Evolutionary conservation across 169 alveolate species (phyloP).

Genomic region (Sarcocystis neurona): DNA sequence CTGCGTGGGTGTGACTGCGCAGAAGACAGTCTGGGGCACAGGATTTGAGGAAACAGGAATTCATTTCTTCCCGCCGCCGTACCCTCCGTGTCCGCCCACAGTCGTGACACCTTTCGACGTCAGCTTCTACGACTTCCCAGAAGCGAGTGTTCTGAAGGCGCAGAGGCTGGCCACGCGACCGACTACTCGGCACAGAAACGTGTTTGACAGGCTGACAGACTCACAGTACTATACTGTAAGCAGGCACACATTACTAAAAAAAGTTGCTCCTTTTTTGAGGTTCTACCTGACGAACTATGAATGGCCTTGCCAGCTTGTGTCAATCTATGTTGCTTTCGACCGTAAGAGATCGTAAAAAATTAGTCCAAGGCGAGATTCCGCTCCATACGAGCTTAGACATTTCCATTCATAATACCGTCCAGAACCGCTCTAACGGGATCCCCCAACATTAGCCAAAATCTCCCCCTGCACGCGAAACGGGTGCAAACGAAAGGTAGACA

Average conservation of each 20-base stretch:
- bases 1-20: too few relatives aligned
- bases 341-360: background rate
- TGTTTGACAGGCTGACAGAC: slow-evolving; percentile 83
- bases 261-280: background rate
- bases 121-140: slow-evolving; percentile 37
- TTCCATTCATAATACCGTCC: too few relatives aligned
- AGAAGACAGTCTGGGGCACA: too few relatives aligned
- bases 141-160: slow-evolving; percentile 1
- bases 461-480: too few relatives aligned
- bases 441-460: too few relatives aligned
- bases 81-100: slow-evolving; percentile 57
- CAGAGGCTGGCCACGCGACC: background rate
- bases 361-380: background rate
- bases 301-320: background rate
- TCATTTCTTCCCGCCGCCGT: slow-evolving; percentile 36
- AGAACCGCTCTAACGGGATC: too few relatives aligned
- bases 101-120: slow-evolving; percentile 25
- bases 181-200: slow-evolving; percentile 57
- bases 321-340: background rate
- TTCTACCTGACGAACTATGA: background rate
- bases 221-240: slow-evolving; percentile 75
- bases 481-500: too few relatives aligned
- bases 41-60: background rate
- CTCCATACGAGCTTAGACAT: background rate
- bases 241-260: background rate